Evolutionary conservation across 2,329 filamentous ascomycete genomes (phyloP), one percentile per base, ranked within the genome.

Genomic region (Fusarium xyrophilum): DNA sequence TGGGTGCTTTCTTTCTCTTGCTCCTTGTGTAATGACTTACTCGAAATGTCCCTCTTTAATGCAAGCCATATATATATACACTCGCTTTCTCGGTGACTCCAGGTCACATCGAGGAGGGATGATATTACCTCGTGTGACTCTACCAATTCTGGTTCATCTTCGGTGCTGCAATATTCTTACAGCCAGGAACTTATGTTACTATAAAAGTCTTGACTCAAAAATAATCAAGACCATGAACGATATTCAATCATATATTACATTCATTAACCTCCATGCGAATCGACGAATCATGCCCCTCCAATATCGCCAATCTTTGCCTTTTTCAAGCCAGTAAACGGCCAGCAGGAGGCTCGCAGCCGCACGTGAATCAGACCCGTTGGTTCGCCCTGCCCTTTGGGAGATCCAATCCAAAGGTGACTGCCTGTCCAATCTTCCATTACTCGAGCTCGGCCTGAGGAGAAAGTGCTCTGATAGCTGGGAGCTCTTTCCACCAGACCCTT

Each of bases 341-440:
- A 30, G 51, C 42, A 35, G 30, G 25, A 60, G 44, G 51, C 60
- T 61, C 33, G 48, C 55, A 57, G 59, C 56, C 56, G 59, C 67
- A 68, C 63, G 59, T 69, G 67, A 60, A 70, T 47, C 43, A 53
- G 44, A 42, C 36, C 33, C 30, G 65, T 61, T 67, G 61, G 61
- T 50, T 65, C 43, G 33, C 28, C 35, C 38, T 58, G 23, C 48
- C 48, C 32, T 55, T 40, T 19, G 23, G 17, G 15, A 25, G 36
- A 23, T 32, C 50, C 15, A 19, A 27, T 21, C 35, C 35, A 36
- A 33, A 21, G 38, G 43, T 40, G 32, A 50, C 52, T 60, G 35
- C 42, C 52, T 54, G 35, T 27, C 42, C 56, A 36, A 32, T 27
- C 43, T 53, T 15, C 21, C 30, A 17, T n/a, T 50, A 30, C 21